Conservation (phyloP, 192 early-diverging fungal species). For the Mortierella hygrophila region DNA sequence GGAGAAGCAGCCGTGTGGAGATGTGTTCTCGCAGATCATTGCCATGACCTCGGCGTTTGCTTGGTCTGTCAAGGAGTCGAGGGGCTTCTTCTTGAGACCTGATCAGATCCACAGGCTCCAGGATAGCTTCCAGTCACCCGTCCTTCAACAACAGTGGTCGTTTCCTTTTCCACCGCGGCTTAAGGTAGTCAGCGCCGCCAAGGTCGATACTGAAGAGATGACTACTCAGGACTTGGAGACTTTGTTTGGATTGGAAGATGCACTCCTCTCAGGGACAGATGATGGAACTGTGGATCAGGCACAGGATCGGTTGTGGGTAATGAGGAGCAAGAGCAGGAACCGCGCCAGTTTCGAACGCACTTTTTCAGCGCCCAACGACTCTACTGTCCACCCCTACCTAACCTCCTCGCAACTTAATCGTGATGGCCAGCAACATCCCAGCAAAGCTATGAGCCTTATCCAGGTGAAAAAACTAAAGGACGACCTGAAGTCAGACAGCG, state of each 20-base stretch:
- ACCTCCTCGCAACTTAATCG: not conserved
- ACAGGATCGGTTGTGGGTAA: constrained; percentile 3
- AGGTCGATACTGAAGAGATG: constrained; percentile 19
- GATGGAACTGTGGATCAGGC: not conserved
- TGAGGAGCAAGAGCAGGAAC: constrained; percentile 33
- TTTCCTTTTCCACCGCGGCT: not conserved
- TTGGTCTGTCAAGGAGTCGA: constrained; percentile 27
- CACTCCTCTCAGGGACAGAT: not conserved
- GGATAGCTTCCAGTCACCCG: constrained; percentile 16
- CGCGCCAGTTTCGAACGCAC: constrained; percentile 20
- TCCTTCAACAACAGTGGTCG: constrained; percentile 9
- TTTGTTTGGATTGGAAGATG: constrained; percentile 16
- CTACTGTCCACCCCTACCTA: not conserved
- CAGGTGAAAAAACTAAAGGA: constrained; percentile 12
- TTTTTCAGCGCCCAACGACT: constrained; percentile 1
- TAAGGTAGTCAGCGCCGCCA: not conserved
- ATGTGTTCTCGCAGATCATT: constrained; percentile 29
- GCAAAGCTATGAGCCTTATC: not conserved
- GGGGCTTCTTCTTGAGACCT: constrained; percentile 19
- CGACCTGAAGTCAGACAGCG: not conserved
- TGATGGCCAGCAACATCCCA: not conserved
- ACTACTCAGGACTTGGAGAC: not conserved
- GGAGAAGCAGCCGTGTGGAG: constrained; percentile 19
- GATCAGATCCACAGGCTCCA: constrained; percentile 15
- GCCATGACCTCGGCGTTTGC: constrained; percentile 34